Percentiles rank a stretch among this genome's conserved stretches.
Conservation (phyloP, 2,329 filamentous ascomycete genomes). For the Pseudogymnoascus sp. region DNA sequence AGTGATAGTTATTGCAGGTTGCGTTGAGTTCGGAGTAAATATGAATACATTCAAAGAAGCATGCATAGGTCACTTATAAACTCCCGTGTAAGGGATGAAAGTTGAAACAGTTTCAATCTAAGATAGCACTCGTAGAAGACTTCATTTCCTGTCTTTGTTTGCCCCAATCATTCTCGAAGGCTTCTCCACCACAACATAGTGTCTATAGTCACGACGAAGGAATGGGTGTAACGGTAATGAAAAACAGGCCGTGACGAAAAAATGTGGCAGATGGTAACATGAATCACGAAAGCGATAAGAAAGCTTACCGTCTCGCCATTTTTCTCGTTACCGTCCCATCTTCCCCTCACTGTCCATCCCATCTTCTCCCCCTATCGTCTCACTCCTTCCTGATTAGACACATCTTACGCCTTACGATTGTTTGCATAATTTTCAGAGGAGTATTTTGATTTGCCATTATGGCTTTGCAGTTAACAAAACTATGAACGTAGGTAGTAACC, state of each 20-base stretch:
- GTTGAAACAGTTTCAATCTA: background rate
- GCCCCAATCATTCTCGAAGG: background rate
- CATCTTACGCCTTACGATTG: background rate
- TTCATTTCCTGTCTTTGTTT: background rate
- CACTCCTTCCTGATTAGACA: too few relatives aligned
- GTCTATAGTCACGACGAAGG: background rate
- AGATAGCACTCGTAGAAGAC: background rate
- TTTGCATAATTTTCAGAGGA: background rate
- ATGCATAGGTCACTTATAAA: background rate
- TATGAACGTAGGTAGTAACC: background rate
- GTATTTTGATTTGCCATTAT: background rate
- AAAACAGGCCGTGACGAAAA: background rate
- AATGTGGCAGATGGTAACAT: background rate
- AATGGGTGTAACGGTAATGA: background rate
- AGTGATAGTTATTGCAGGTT: background rate
- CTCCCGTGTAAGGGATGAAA: background rate
- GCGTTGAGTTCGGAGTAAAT: constrained; percentile 1
- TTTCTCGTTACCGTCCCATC: background rate
- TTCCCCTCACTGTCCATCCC: background rate
- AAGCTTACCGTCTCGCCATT: background rate
- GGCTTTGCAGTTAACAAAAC: background rate
- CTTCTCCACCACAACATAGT: background rate
- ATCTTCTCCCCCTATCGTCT: background rate
- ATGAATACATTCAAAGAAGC: background rate
- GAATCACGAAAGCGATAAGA: background rate